Base-by-base conservation (phyloP, 2,329 filamentous ascomycete genomes). In the Huntiella bhutanensis region DNA sequence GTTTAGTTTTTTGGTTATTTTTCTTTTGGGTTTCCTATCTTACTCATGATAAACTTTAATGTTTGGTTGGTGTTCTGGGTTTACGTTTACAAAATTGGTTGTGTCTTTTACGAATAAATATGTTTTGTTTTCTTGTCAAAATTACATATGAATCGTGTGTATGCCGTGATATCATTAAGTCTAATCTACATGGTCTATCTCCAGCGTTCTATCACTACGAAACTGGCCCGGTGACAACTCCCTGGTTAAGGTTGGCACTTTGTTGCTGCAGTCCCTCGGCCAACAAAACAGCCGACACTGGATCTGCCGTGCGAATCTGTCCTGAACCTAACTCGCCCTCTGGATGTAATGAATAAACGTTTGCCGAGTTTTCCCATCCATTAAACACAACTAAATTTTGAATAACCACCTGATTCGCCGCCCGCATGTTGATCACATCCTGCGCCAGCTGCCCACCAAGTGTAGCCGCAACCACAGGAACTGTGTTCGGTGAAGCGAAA, bases 331-430 rank as follows among this genome's bases (percentile, higher is more conserved):
- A 37, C 13, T 41, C 58, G 19, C 70, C 72, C 46, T 76, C 70
- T 0, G 85, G 83, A 57, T 92, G 84, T 37, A 96, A 67, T 2
- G 85, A 72, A 58, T 91, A 94, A 53, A 91, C 77, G 2, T 77
- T 77, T 0, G 81, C 83, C 53, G 82, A 74, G 61, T 83, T 82
- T 40, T 70, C 73, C 54, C 84, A 82, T 11, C 87, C 87, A 59
- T 96, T 86, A 56, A 96, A 94, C 15, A 96, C 67, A 43, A 94
- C 73, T 59, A 94, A 76, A 60, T 98, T 98, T 64, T 98, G 91
- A 37, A 98, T 81, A 1, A 91, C 91, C 61, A 95, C 91, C 64
- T 96, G 86, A 36, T 82, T 77, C 58, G 82, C 77, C 42, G 87
- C 85, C 4, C 96, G 72, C 32, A 95, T 87, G 56, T 96, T 96